A percentile compares a stretch with the other conserved stretches of the same genome.
phyloP scores from a whole-genome alignment of 371 early-diverging fungal genomes.

The Apophysomyces variabilis region DNA sequence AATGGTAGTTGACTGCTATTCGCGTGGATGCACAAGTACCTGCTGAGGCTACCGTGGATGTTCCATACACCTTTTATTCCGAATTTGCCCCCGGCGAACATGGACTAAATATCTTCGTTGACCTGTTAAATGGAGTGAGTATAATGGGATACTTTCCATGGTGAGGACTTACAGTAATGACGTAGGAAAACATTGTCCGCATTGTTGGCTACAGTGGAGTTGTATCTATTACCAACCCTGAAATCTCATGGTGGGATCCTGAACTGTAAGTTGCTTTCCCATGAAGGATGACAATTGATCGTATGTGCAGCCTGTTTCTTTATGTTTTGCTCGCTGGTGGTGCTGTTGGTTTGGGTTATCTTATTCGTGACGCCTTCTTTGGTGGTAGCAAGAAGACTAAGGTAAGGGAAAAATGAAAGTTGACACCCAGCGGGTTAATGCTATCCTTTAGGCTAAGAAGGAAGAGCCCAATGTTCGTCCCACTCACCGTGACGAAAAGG shows the following conservation, averaged over 20 bases:
- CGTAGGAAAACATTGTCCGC: conserved; percentile 41
- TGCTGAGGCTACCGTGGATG: conserved; percentile 36
- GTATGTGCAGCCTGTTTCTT: conserved; percentile 36
- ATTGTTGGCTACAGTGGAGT: conserved; percentile 49
- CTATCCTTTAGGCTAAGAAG: conserved; percentile 33
- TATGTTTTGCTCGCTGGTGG: conserved; percentile 49
- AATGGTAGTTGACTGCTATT: conserved; percentile 40
- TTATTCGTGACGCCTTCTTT: conserved; percentile 53
- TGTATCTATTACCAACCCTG: conserved; percentile 50
- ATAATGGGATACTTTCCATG: not conserved
- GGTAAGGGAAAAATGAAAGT: conserved; percentile 17
- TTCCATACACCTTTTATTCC: conserved; percentile 52
- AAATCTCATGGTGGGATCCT: conserved; percentile 48
- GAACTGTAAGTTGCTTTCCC: conserved; percentile 44
- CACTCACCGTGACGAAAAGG: conserved; percentile 57
- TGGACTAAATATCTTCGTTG: conserved; percentile 47
- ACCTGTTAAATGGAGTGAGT: conserved; percentile 48
- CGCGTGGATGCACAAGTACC: conserved; percentile 39
- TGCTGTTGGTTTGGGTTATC: conserved; percentile 46
- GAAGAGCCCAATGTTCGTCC: conserved; percentile 37
- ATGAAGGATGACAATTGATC: not conserved
- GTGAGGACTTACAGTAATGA: not conserved
- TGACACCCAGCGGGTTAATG: not conserved
- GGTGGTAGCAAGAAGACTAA: conserved; percentile 38
- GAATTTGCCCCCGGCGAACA: conserved; percentile 52